Evolutionary conservation across 2,329 filamentous ascomycete genomes (phyloP), one percentile per base, ranked within the genome.

Genomic region (Ambrosiella cleistominuta): DNA sequence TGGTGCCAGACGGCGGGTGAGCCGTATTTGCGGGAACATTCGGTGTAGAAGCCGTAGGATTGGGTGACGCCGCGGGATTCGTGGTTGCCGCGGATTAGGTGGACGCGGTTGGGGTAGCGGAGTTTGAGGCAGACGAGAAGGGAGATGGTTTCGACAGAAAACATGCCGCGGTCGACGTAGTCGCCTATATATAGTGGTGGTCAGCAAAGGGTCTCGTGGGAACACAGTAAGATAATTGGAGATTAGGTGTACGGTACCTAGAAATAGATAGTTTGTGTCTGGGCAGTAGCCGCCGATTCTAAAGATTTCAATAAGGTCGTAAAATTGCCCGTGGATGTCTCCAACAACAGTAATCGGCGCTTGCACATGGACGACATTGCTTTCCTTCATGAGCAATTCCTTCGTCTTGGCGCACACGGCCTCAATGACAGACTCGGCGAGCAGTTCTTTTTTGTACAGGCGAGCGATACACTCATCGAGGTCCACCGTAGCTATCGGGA

Each of bases 1-100:
- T 97, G 93, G 71, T 98, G 93, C 93, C 93, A 98, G 19, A 98
- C 93, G 66, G 93, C 96, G 63, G 93, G 89, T 68, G 95, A 97
- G 68, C 93, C 93, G 71, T 98, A 98, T 72, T 98, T 98, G 64
- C 93, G 85, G 17, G 86, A 89, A 71, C 93, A 98, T 69, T 98
- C 93, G 19, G 93, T 97, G 69, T 98, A 98, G 74, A 98, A 98
- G 59, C 93, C 93, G 71, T 98, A 98, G 36, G 91, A 97, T 71
- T 98, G 93, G 9, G 93, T 98, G 57, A 98, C 93, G 66, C 93
- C 93, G 65, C 93, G 85, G 59, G 89, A 95, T 72, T 98, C 93
- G 73, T 98, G 93, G 71, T 98, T 98, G 64, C 93, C 93, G 65
- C 93, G 86, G 68, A 98, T 97, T 59, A 98, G 77, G 70, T 96